Base-by-base conservation (phyloP, 2,329 filamentous ascomycete genomes). In the Hymenoscyphus scutula region DNA sequence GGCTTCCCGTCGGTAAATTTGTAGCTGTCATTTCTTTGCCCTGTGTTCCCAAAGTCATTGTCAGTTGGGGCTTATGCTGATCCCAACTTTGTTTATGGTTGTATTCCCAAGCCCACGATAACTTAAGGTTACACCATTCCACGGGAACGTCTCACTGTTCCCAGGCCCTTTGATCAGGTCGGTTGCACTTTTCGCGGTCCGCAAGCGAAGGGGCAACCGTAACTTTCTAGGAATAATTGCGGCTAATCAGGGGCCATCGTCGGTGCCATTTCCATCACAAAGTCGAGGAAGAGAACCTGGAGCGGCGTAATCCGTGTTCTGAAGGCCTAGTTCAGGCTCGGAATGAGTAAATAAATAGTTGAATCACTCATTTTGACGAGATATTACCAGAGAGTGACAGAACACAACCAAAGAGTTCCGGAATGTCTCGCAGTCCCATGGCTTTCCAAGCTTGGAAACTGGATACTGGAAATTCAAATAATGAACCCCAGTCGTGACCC, bases 81-180 rank as follows among this genome's bases (percentile, higher is more conserved):
- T 51, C 45, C 4, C 19, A 51, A 23, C 45, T 51, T 29, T 23
- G n/a, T 51, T 51, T 51, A 51, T 51, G 45, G 45, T 25, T 51
- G 45, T 51, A 51, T 51, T 23, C 45, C 45, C 45, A 51, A 51
- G 45, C 45, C 45, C 45, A 51, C 45, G 45, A 51, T 25, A 51
- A 51, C 8, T 51, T 25, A 51, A 51, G 45, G 45, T 51, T 51
- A 25, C 45, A 51, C 45, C 19, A 10, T 23, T 25, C 45, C 45
- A 25, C 45, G 19, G 41, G 41, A 23, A 48, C 19, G 19, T 51
- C 19, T 25, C 45, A 25, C 19, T 23, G 19, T 27, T 51, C 45
- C 23, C 45, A 51, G 19, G 45, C 19, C 10, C 23, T 51, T 29
- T 51, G 19, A 51, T 19, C 45, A 51, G 19, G 19, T 11, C 23